Percentiles rank a stretch among this genome's conserved stretches.
Conservation (phyloP, 768 basidiomycete genomes). For the Lactarius sp. region DNA sequence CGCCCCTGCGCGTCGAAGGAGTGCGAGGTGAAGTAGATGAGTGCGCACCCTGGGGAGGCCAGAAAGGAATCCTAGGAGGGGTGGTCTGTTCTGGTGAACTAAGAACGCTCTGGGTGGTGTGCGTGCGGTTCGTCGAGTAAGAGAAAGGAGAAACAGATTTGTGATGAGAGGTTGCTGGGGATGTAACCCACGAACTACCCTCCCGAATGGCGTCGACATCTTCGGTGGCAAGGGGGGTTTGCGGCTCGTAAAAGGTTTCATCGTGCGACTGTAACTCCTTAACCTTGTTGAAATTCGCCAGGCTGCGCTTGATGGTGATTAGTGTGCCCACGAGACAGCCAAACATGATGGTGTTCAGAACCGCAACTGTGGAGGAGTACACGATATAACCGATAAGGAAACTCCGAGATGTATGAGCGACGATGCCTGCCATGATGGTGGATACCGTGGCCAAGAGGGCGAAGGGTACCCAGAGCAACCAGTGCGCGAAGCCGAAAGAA, state of each 20-base stretch:
- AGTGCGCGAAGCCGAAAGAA: conserved; percentile 63
- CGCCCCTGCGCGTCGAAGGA: conserved; percentile 50
- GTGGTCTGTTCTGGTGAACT: conserved; percentile 30
- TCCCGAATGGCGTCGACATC: conserved; percentile 70
- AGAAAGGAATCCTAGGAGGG: conserved; percentile 55
- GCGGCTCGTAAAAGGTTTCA: conserved; percentile 47
- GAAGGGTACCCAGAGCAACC: conserved; percentile 69
- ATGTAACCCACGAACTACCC: conserved; percentile 79
- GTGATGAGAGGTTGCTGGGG: conserved; percentile 48
- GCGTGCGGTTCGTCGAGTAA: conserved; percentile 62
- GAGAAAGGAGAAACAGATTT: conserved; percentile 59
- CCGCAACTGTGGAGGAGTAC: conserved; percentile 50
- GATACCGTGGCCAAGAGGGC: conserved; percentile 50
- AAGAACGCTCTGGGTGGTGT: conserved; percentile 35
- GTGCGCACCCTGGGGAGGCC: conserved; percentile 38
- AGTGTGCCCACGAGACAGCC: conserved; percentile 57
- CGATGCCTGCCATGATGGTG: conserved; percentile 52
- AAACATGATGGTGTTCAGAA: conserved; percentile 50
- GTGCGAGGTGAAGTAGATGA: conserved; percentile 42
- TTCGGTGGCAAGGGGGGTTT: conserved; percentile 64
- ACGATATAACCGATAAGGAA: conserved; percentile 58
- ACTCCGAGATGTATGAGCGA: conserved; percentile 49
- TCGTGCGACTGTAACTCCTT: conserved; percentile 37
- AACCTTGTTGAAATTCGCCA: conserved; percentile 48
- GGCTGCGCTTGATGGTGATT: conserved; percentile 59